Evolutionary conservation across 73 alveolate species (phyloP).

Genomic region (Paramecium tetraurelia): DNA sequence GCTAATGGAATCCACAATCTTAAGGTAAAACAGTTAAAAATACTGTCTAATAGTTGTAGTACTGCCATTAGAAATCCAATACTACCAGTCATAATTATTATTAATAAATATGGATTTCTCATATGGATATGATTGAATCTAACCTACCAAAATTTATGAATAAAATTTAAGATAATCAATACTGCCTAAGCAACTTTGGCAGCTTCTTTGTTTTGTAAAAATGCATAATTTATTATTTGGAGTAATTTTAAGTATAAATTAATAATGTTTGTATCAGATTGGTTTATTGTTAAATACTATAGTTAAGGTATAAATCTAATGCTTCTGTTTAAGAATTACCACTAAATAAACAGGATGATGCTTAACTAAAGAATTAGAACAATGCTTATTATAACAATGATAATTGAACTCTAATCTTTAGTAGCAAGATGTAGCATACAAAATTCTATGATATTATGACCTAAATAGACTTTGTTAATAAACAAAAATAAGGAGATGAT

Average conservation of each 20-base stretch:
- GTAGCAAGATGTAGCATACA: neutral
- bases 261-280: neutral
- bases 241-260: neutral
- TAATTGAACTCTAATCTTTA: neutral
- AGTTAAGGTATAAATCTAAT: neutral
- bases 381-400: neutral
- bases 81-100: neutral
- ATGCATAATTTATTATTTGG: neutral
- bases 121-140: neutral
- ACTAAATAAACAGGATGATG: neutral
- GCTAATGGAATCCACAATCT: neutral
- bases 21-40: neutral
- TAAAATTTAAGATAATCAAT: neutral
- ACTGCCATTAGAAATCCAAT: neutral
- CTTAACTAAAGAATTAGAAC: neutral
- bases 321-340: constrained; percentile 1
- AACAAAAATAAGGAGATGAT: neutral
- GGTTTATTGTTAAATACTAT: neutral
- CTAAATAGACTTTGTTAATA: neutral
- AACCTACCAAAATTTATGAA: neutral
- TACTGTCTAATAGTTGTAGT: neutral
- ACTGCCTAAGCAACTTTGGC: neutral
- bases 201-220: neutral
- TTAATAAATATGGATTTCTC: neutral
- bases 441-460: neutral